Evolutionary conservation across 495 filamentous ascomycete genomes (phyloP).

Genomic region (Jackrogersella multiformis): DNA sequence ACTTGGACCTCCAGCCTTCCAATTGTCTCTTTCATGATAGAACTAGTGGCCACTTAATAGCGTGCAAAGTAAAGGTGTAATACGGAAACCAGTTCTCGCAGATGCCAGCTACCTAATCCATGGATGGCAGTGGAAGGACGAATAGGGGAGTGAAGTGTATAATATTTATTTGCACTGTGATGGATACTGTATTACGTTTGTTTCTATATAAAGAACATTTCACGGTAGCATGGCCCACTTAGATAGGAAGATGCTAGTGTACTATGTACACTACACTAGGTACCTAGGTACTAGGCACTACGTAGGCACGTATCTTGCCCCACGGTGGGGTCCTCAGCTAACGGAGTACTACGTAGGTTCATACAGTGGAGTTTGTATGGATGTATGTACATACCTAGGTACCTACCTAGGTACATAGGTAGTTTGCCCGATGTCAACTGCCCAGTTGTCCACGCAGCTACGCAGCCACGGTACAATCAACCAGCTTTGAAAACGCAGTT

Average conservation of each 20-base stretch:
- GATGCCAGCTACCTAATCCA: too few relatives aligned
- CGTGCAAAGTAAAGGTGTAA: neutral
- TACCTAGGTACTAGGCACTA: too few relatives aligned
- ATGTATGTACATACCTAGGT: neutral
- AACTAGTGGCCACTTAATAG: neutral
- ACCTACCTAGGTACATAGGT: too few relatives aligned
- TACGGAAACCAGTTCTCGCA: neutral
- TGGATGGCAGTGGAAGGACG: neutral
- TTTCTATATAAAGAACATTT: slow-evolving; percentile 40
- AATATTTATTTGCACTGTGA: slow-evolving; percentile 11
- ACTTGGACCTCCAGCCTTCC: slow-evolving; percentile 9
- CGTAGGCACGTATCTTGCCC: slow-evolving; percentile 37
- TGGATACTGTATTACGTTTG: slow-evolving; percentile 24
- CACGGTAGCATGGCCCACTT: slow-evolving; percentile 10
- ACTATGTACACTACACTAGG: too few relatives aligned
- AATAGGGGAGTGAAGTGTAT: slow-evolving; percentile 13
- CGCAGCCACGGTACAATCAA: too few relatives aligned
- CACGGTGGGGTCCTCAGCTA: slow-evolving; percentile 32
- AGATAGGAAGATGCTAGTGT: too few relatives aligned
- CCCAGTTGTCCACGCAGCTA: too few relatives aligned
- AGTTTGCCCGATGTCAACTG: too few relatives aligned
- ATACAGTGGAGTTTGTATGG: neutral
- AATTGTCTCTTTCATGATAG: neutral
- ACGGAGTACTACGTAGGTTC: neutral
- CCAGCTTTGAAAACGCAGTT: slow-evolving; percentile 29